A percentile compares a stretch with the other conserved stretches of the same genome.
Evolutionary conservation across 345 rosid genomes (phyloP).

Genomic region (Linum lewisii): DNA sequence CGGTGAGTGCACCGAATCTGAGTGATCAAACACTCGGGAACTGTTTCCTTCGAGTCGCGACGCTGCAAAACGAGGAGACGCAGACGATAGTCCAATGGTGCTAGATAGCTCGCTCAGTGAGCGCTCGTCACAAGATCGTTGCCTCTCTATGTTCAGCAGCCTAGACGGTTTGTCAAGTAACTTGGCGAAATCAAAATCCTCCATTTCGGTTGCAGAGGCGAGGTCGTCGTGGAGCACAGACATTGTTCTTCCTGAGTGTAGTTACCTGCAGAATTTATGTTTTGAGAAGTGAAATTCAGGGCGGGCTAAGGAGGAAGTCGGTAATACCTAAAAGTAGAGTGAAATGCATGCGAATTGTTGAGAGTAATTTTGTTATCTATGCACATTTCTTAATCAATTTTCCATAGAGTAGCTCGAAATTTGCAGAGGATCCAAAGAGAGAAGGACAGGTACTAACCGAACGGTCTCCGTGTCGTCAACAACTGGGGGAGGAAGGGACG

Average conservation of each 20-base stretch:
- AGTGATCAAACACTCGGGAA: constrained; percentile 18
- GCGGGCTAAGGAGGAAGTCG: neutral
- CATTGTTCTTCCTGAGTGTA: neutral
- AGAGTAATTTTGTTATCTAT: neutral
- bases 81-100: constrained; percentile 12
- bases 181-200: constrained; percentile 61
- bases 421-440: neutral
- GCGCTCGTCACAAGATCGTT: constrained; percentile 61
- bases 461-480: neutral
- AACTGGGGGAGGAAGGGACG: neutral
- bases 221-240: constrained; percentile 16
- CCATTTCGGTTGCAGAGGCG: constrained; percentile 25
- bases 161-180: constrained; percentile 44
- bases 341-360: neutral
- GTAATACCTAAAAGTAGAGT: neutral
- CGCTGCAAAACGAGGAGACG: no score
- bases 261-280: neutral
- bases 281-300: neutral
- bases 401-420: neutral
- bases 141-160: constrained; percentile 62
- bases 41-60: no score
- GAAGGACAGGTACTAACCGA: neutral
- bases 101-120: constrained; percentile 38
- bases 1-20: constrained; percentile 42
- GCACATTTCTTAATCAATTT: neutral